Evolutionary conservation across 768 basidiomycete species (phyloP), one percentile per base, ranked within the genome.

Genomic region (Macrolepiota albuminosa): DNA sequence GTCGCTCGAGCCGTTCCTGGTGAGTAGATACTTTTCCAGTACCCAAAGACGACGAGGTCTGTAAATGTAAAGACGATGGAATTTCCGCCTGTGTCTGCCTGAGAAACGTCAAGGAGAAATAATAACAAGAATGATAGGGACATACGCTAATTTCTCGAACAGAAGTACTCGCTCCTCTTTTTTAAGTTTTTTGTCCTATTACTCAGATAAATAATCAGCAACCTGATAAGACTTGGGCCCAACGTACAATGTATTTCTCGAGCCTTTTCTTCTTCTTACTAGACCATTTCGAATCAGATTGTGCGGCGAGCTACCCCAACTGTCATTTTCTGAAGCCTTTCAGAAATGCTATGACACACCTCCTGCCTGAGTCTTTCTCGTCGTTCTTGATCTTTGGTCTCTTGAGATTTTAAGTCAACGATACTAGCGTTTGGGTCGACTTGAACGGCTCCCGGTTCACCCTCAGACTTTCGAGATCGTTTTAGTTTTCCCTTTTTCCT

Each of bases 171-270:
- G 84, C 61, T 93, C 92, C 68, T 97, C 95, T 70, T 94, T 92
- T 74, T 89, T 93, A 51, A 96, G 75, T 73, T 95, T 95, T 75
- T 95, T 95, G 53, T 93, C 89, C 93, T 95, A 62, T 51, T 4
- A n/a, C 7, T 31, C n/a, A 31, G 13, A 43, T 43, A 29, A 54
- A 54, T 11, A 6, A 54, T 33, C 29, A n/a, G 29, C 29, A 43
- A 43, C 18, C 6, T 42, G 18, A 37, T 16, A 2, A 54, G 37
- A n/a, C 16, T 40, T 11, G 29, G 40, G n/a, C 45, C 10, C 9
- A 24, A 74, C 88, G 67, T 58, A 93, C 93, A 66, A 98, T 95
- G 68, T 94, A 98, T 63, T 92, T 92, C 63, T 98, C 95, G 5
- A 98, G 75, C 55, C 92, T 78, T 71, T 90, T 95, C 76, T 85